A percentile compares a stretch with the other conserved stretches of the same genome.
Conservation (phyloP, 1,284 basidiomycete genomes). For the Naganishia sp. region DNA sequence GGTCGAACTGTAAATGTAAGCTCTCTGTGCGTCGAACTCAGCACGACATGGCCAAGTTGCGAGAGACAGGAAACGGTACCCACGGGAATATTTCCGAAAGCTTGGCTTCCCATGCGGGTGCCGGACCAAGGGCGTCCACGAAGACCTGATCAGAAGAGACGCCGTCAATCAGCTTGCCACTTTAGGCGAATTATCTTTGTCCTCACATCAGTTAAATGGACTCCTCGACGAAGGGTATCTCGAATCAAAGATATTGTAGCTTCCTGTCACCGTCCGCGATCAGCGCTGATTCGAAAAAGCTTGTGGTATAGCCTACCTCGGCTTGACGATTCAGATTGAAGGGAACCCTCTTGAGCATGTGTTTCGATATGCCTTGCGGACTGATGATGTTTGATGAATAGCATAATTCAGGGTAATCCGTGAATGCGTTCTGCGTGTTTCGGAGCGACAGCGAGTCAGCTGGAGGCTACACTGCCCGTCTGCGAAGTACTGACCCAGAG, state of each 20-base stretch:
- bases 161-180: conserved; percentile 81
- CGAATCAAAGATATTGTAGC: conserved; percentile 87
- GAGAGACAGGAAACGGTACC: conserved; percentile 6
- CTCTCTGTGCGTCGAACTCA: background rate
- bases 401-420: conserved; percentile 40
- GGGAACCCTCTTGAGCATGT: conserved; percentile 83
- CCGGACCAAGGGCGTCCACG: conserved; percentile 91
- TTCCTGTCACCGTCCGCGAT: conserved; percentile 53
- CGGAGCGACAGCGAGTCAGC: conserved; percentile 49
- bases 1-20: conserved; percentile 71
- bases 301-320: conserved; percentile 53
- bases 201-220: conserved; percentile 75
- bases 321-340: conserved; percentile 91
- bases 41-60: background rate
- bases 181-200: background rate
- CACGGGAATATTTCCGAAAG: conserved; percentile 73
- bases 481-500: conserved; percentile 29
- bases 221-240: conserved; percentile 74
- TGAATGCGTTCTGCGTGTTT: conserved; percentile 45
- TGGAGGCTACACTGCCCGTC: conserved; percentile 32
- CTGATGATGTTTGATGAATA: conserved; percentile 57
- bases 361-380: conserved; percentile 85
- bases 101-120: conserved; percentile 77
- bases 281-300: background rate
- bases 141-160: conserved; percentile 67